phyloP scores from a whole-genome alignment of 192 early-diverging fungal genomes.

The Dissophora globulifera region DNA sequence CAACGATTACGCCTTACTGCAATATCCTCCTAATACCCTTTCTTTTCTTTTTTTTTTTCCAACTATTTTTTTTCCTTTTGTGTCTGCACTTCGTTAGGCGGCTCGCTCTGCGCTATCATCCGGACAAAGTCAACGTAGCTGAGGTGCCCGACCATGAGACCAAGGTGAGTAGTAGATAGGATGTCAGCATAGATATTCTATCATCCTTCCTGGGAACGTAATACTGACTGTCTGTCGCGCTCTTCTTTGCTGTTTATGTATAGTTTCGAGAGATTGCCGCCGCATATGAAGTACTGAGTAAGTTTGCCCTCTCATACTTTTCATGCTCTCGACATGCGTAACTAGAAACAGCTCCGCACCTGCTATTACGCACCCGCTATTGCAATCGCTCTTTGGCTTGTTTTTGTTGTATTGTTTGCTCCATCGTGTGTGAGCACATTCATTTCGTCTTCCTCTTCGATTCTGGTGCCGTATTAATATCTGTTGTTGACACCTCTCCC shows the following conservation, averaged over 20 bases:
- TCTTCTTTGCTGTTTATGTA: background rate
- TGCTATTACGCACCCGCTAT: no score
- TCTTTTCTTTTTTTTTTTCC: no score
- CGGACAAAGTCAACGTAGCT: constrained; percentile 68
- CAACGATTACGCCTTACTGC: background rate
- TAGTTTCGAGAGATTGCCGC: constrained; percentile 88
- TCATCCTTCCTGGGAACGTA: background rate
- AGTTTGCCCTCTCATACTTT: background rate
- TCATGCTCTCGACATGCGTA: background rate
- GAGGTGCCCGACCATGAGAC: constrained; percentile 52
- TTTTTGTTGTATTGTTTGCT: background rate
- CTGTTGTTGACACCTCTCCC: background rate
- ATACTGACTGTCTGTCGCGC: background rate
- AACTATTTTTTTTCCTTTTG: background rate
- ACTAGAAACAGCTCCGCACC: no score
- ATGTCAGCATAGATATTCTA: background rate
- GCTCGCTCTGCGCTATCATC: constrained; percentile 70
- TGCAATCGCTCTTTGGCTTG: background rate
- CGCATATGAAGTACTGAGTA: constrained; percentile 83
- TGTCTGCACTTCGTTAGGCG: constrained; percentile 23
- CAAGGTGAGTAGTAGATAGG: constrained; percentile 18
- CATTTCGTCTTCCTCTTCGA: background rate
- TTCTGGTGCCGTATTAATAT: no score
- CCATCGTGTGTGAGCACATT: constrained; percentile 10
- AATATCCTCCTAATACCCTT: no score